Conservation (phyloP, 2,329 filamentous ascomycete genomes). For the Penicillium carneum region DNA sequence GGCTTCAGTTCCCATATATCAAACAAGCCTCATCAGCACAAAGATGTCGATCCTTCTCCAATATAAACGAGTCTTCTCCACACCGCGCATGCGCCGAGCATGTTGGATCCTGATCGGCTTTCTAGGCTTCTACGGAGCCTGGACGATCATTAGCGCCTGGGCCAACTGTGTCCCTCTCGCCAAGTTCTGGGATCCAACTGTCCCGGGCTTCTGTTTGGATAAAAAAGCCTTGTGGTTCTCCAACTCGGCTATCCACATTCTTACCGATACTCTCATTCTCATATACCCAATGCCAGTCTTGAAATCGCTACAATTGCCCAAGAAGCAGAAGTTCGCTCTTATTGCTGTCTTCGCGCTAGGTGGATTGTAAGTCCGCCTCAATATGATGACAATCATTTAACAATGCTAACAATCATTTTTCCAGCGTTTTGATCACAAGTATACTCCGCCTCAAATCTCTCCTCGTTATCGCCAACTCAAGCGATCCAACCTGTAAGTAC, state of each 20-base stretch:
- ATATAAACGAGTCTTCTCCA: conserved; percentile 47
- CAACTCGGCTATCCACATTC: conserved; percentile 53
- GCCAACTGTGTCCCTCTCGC: conserved; percentile 42
- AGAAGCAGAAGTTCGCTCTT: conserved; percentile 50
- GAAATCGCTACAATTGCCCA: conserved; percentile 50
- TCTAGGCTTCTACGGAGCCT: conserved; percentile 43
- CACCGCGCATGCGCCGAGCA: conserved; percentile 40
- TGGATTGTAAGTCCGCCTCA: conserved; percentile 46
- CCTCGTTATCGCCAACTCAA: conserved; percentile 38
- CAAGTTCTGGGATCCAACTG: conserved; percentile 40
- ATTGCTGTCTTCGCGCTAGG: conserved; percentile 54
- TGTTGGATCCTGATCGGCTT: conserved; percentile 46
- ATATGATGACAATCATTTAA: neutral
- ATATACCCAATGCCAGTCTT: conserved; percentile 53
- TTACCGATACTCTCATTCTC: conserved; percentile 53
- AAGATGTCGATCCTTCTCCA: conserved; percentile 49
- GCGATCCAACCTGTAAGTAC: conserved; percentile 41
- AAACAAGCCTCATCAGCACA: conserved; percentile 43
- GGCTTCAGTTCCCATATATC: conserved; percentile 46
- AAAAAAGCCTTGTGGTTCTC: conserved; percentile 54
- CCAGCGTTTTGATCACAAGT: conserved; percentile 51
- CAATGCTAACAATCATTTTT: conserved; percentile 21
- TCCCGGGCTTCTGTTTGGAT: conserved; percentile 47
- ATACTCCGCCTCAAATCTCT: conserved; percentile 46
- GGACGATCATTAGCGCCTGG: conserved; percentile 44